Conservation (phyloP, 2,329 filamentous ascomycete genomes). For the Trichoderma breve region DNA sequence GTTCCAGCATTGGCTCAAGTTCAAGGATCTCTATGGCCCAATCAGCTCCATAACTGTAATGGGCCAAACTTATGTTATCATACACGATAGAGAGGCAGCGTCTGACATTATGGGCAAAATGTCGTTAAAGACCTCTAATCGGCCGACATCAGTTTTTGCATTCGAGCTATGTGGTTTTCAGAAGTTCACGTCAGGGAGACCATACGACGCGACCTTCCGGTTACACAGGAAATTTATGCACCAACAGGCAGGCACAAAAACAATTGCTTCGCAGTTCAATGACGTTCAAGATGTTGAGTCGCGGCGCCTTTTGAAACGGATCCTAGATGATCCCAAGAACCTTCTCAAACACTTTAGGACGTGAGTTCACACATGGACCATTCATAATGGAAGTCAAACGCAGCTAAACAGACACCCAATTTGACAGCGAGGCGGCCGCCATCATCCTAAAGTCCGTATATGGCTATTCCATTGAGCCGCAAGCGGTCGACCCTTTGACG, state of each 20-base stretch:
- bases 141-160: constrained; percentile 21
- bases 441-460: constrained; percentile 26
- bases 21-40: constrained; percentile 33
- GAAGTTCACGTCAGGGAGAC: constrained; percentile 18
- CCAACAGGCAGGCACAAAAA: constrained; percentile 31
- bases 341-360: constrained; percentile 29
- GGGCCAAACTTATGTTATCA: constrained; percentile 40
- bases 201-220: constrained; percentile 25
- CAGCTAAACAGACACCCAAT: not conserved
- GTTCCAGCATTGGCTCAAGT: constrained; percentile 35
- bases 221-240: constrained; percentile 32
- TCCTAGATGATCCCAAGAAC: constrained; percentile 25
- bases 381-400: not conserved
- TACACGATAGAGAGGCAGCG: constrained; percentile 39
- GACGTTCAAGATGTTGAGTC: constrained; percentile 30
- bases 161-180: constrained; percentile 29
- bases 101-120: constrained; percentile 35
- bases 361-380: constrained; percentile 21
- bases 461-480: constrained; percentile 27
- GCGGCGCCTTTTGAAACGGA: constrained; percentile 27
- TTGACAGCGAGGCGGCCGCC: constrained; percentile 25
- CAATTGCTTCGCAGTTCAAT: constrained; percentile 21
- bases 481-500: constrained; percentile 26
- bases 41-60: constrained; percentile 28
- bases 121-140: constrained; percentile 25